Conservation (phyloP, 1,284 basidiomycete species). For the Volvariella volvacea region DNA sequence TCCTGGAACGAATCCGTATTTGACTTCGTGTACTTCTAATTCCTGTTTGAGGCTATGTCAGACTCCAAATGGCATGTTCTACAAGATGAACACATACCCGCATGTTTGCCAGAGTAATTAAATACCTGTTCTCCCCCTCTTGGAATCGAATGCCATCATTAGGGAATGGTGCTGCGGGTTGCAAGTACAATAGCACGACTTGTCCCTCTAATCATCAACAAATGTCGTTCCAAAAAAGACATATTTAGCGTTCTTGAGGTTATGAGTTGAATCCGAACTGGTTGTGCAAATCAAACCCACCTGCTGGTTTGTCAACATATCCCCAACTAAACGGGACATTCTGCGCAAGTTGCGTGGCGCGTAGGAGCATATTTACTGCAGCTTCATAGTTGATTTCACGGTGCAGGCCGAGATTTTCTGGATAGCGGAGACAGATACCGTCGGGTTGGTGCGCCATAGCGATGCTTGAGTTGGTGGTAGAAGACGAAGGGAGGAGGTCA, state of each 20-base stretch:
- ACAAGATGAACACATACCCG: conserved; percentile 32
- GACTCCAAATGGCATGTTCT: background rate
- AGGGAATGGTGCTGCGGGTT: conserved; percentile 48
- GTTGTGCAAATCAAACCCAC: conserved; percentile 27
- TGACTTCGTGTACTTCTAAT: conserved; percentile 65
- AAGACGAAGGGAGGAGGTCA: too few species aligned
- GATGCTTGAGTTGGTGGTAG: too few species aligned
- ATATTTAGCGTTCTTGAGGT: background rate
- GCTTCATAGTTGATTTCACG: conserved; percentile 46
- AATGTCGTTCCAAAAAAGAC: conserved; percentile 1
- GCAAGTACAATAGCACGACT: conserved; percentile 53
- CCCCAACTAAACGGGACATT: conserved; percentile 59
- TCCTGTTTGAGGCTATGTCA: conserved; percentile 36
- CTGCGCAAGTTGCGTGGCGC: conserved; percentile 47
- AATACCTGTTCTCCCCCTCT: conserved; percentile 57
- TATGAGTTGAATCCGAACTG: background rate
- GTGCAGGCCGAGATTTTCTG: conserved; percentile 54
- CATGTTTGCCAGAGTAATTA: conserved; percentile 34
- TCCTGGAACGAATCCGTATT: conserved; percentile 69
- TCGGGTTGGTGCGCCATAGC: conserved; percentile 20
- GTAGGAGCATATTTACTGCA: conserved; percentile 52
- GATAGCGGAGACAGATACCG: conserved; percentile 56
- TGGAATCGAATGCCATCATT: conserved; percentile 68
- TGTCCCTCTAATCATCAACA: conserved; percentile 47
- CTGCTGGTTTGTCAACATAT: conserved; percentile 67